Evolutionary conservation across 768 basidiomycete genomes (phyloP).

Genomic region (Suillus cothurnatus): DNA sequence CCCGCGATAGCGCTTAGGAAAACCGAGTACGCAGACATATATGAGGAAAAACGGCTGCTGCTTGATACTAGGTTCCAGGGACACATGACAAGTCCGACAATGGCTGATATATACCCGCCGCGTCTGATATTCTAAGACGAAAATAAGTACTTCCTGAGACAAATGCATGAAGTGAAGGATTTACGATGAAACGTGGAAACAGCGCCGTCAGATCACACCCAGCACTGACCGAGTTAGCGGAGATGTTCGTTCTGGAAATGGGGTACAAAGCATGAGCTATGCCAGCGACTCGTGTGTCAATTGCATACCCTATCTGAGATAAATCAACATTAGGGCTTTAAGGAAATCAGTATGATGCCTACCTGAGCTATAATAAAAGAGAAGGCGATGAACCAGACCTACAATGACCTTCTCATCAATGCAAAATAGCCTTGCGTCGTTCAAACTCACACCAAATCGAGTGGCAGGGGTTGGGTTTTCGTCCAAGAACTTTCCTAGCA

Average conservation of each 20-base stretch:
- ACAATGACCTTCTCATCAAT: background rate
- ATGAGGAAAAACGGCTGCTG: constrained; percentile 73
- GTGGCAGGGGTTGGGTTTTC: constrained; percentile 57
- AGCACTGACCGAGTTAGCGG: constrained; percentile 75
- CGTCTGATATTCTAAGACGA: constrained; percentile 65
- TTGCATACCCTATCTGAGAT: constrained; percentile 9
- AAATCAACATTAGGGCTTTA: background rate
- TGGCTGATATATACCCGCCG: constrained; percentile 74
- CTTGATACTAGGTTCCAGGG: constrained; percentile 72
- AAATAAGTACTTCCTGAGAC: background rate
- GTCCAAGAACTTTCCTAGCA: constrained; percentile 65
- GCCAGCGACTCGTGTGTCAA: constrained; percentile 12
- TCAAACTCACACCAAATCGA: constrained; percentile 52
- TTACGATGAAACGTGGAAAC: constrained; percentile 67
- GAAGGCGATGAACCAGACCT: constrained; percentile 72
- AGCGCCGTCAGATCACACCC: constrained; percentile 78
- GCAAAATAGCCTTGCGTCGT: background rate
- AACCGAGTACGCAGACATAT: constrained; percentile 76
- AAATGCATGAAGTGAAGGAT: constrained; percentile 16
- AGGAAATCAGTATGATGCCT: constrained; percentile 1
- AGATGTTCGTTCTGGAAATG: constrained; percentile 54
- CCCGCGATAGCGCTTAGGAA: constrained; percentile 80
- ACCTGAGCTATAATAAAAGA: constrained; percentile 76
- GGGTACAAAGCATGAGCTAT: constrained; percentile 12
- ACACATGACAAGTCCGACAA: constrained; percentile 69